A percentile compares a stretch with the other conserved stretches of the same genome.
These are phyloP conservation scores for Pseudoneurospora amorphoporcata DNA, from an alignment of 495 filamentous ascomycete genomes.

Conservation along the genomic window DNA sequence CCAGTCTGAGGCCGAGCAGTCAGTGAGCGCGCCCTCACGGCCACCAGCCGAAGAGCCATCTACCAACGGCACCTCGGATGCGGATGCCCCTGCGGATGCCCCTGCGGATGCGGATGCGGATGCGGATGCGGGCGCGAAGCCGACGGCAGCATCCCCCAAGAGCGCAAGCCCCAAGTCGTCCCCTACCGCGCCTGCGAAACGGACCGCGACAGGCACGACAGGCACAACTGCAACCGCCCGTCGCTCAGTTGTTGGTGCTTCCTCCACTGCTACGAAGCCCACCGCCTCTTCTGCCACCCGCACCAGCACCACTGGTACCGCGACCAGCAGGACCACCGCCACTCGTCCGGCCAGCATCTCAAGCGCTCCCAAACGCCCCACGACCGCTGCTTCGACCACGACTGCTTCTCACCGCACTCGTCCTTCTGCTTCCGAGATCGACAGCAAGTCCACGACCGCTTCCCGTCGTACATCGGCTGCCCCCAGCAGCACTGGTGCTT, in stretches of 20 bases:
- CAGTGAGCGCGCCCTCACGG: not conserved
- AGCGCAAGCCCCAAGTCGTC: not conserved
- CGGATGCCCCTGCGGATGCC: constrained; percentile 8
- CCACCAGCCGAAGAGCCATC: constrained; percentile 3
- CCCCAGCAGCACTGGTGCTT: constrained; percentile 18
- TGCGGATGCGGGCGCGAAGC: not conserved
- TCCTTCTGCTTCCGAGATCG: constrained; percentile 38
- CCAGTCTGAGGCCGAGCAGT: constrained; percentile 14
- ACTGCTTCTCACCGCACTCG: constrained; percentile 28
- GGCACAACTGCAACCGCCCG: constrained; percentile 5
- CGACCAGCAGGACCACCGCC: constrained; percentile 28
- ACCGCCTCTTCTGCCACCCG: constrained; percentile 29
- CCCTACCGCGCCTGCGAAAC: constrained; percentile 20
- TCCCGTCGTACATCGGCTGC: constrained; percentile 31
- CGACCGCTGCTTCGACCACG: constrained; percentile 19
- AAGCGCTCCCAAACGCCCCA: constrained; percentile 26
- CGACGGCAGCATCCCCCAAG: constrained; percentile 2
- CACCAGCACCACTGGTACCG: constrained; percentile 15
- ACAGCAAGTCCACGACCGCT: constrained; percentile 34
- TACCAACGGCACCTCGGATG: constrained; percentile 10
- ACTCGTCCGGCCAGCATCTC: constrained; percentile 22
- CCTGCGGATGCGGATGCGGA: not conserved
- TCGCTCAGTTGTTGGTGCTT: constrained; percentile 7
- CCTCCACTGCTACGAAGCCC: constrained; percentile 27
- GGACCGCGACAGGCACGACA: constrained; percentile 7